Percentiles rank a stretch among this genome's conserved stretches.
phyloP scores from a whole-genome alignment of 352 stramenopile genomes.

The Phytophthora melonis region DNA sequence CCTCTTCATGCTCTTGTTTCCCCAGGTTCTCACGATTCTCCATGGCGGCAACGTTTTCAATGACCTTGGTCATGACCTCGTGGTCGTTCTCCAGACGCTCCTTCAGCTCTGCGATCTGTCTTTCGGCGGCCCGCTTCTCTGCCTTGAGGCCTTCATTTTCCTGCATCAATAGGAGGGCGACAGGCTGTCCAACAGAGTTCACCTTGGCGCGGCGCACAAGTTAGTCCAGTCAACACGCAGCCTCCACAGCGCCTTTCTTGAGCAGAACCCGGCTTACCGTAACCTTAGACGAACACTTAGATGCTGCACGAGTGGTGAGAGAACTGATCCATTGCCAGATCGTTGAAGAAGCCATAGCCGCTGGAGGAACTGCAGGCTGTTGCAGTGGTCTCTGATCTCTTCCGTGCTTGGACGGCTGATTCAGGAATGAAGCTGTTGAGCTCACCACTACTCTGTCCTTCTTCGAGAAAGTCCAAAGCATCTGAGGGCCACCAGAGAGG shows the following conservation, averaged over 20 bases:
- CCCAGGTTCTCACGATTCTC: neutral
- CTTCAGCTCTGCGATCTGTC: constrained; percentile 6
- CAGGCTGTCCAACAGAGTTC: neutral
- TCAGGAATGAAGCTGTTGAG: neutral
- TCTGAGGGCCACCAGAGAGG: too few relatives aligned
- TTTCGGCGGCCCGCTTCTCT: constrained; percentile 2
- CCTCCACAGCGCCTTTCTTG: neutral
- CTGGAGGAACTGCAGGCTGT: neutral
- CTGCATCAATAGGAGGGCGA: neutral
- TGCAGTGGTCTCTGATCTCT: neutral
- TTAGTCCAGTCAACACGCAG: neutral
- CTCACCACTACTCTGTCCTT: neutral
- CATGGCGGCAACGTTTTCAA: neutral
- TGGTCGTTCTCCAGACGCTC: neutral
- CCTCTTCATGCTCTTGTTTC: neutral
- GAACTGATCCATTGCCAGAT: constrained; percentile 1
- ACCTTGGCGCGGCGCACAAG: neutral
- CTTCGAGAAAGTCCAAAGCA: constrained; percentile 3
- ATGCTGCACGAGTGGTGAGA: neutral
- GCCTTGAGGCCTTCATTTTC: neutral
- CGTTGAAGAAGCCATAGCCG: neutral
- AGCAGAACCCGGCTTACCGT: neutral
- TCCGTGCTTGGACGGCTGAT: neutral
- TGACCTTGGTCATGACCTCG: neutral
- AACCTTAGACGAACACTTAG: neutral